phyloP scores from a whole-genome alignment of 2,329 filamentous ascomycete genomes.

The Botryotinia calthae region DNA sequence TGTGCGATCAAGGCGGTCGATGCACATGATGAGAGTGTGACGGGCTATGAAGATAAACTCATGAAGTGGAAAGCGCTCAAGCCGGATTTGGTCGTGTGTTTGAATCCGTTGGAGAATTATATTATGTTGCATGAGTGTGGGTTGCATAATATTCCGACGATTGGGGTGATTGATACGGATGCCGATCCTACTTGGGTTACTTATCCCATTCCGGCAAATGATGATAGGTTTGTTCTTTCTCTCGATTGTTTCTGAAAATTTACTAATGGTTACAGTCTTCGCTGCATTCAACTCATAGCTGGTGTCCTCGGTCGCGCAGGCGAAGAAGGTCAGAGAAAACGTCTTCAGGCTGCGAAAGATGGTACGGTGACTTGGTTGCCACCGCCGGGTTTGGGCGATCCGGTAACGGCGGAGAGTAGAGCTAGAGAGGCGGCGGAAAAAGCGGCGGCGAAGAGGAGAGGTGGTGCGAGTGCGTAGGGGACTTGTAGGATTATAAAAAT shows the following conservation, averaged over 20 bases:
- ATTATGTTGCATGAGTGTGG: conserved; percentile 89
- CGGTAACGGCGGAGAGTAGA: conserved; percentile 24
- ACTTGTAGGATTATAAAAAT: background rate
- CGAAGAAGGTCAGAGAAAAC: conserved; percentile 67
- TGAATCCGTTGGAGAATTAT: conserved; percentile 93
- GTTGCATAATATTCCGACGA: conserved; percentile 83
- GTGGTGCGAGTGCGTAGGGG: background rate
- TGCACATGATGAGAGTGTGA: conserved; percentile 60
- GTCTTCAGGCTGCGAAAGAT: conserved; percentile 59
- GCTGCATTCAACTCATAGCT: conserved; percentile 76
- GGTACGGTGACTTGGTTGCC: conserved; percentile 65
- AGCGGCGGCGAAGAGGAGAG: background rate
- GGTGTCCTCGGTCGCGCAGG: conserved; percentile 84
- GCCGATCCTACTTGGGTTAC: conserved; percentile 91
- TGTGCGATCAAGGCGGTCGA: conserved; percentile 74
- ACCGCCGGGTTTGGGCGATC: conserved; percentile 29
- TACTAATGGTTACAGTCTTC: conserved; percentile 58
- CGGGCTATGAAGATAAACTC: conserved; percentile 65
- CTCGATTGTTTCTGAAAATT: background rate
- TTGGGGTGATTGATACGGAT: conserved; percentile 93
- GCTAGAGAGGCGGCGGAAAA: conserved; percentile 4
- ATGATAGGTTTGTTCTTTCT: conserved; percentile 68
- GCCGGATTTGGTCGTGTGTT: conserved; percentile 86
- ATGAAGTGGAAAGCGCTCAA: conserved; percentile 63
- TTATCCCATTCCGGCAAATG: conserved; percentile 94